phyloP scores from a whole-genome alignment of 164 flowering plant species.

The Vitis amurensis region DNA sequence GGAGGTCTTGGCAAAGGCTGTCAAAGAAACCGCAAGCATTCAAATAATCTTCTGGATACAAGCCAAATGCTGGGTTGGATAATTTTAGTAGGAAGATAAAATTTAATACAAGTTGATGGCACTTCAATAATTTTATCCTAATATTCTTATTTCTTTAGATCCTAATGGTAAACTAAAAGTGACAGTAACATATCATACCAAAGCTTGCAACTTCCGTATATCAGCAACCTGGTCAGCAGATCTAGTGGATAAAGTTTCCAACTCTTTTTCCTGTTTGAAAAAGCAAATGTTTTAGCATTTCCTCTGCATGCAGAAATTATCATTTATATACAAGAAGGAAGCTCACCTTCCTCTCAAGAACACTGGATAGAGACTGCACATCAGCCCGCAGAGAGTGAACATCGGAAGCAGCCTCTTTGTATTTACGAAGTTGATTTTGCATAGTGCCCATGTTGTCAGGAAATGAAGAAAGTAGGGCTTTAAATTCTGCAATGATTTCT shows the following conservation, averaged over 20 bases:
- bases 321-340: not conserved
- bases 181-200: slow-evolving; percentile 47
- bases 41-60: too few species aligned
- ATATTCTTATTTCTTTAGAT: too few species aligned
- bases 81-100: too few species aligned
- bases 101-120: not conserved
- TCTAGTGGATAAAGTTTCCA: slow-evolving; percentile 49
- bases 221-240: slow-evolving; percentile 64
- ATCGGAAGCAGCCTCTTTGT: slow-evolving; percentile 78
- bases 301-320: not conserved
- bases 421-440: slow-evolving; percentile 71
- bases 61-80: too few species aligned
- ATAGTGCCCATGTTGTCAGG: slow-evolving; percentile 75
- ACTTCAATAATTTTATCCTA: not conserved
- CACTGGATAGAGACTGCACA: slow-evolving; percentile 65
- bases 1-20: too few species aligned
- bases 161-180: not conserved
- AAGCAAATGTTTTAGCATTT: slow-evolving; percentile 2
- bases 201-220: slow-evolving; percentile 51
- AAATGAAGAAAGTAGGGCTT: slow-evolving; percentile 76
- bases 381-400: slow-evolving; percentile 78
- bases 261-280: slow-evolving; percentile 56
- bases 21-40: too few species aligned
- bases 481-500: slow-evolving; percentile 80
- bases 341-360: slow-evolving; percentile 76